Conservation (phyloP, 345 rosid species). For the Anastatica hierochuntica region DNA sequence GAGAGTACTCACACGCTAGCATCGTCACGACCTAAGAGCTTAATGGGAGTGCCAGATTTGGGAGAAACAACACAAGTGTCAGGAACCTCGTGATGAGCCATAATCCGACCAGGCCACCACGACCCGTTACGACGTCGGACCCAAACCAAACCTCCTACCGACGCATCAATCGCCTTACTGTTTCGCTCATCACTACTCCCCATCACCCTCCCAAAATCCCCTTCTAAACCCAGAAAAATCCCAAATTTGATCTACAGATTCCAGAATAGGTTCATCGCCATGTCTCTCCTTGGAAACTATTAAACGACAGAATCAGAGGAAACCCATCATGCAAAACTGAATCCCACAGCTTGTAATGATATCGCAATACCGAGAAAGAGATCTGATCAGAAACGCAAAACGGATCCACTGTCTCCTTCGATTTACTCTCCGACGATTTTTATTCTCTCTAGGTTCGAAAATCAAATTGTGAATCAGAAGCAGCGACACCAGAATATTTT, state of each 20-base stretch:
- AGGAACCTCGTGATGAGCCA: conserved; percentile 77
- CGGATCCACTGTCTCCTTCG: too few relatives aligned
- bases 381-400: background rate
- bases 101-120: conserved; percentile 99
- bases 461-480: background rate
- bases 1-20: conserved; percentile 74
- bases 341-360: too few relatives aligned
- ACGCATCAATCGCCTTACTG: conserved; percentile 59
- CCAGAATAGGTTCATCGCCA: background rate
- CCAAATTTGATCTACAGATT: conserved; percentile 13
- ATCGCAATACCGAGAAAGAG: too few relatives aligned
- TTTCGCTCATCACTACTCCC: conserved; percentile 55
- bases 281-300: conserved; percentile 19
- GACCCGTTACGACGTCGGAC: conserved; percentile 95
- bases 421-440: conserved; percentile 1
- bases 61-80: conserved; percentile 70
- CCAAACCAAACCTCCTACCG: conserved; percentile 94
- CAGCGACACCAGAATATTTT: conserved; percentile 1
- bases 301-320: conserved; percentile 1
- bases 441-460: background rate
- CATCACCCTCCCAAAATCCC: conserved; percentile 45
- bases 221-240: background rate
- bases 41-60: conserved; percentile 91
- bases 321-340: conserved; percentile 26
- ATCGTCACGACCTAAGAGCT: conserved; percentile 97